Evolutionary conservation across 345 rosid genomes (phyloP), one percentile per base, ranked within the genome.

Genomic region (Ailanthus altissimus): DNA sequence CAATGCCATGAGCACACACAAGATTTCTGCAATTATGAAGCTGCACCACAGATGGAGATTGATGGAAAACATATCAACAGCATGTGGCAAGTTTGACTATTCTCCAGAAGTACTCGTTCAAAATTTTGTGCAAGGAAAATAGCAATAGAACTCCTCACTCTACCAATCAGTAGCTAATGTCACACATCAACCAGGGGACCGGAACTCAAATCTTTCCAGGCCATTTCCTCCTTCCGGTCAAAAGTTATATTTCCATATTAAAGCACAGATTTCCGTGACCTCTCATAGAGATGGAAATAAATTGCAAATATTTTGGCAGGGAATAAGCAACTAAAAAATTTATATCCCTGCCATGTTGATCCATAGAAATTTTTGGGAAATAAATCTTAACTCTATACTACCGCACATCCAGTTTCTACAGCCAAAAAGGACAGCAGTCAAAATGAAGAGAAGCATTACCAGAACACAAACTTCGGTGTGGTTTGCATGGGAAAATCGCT

Each of bases 401-500:
- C 42, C 57, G 26, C 20, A 47, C 40, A 26, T 32, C 56, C 21
- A 2, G 3, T 49, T 18, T 49, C 73, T 8, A 46, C 38, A 69
- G 12, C 58, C 26, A 49, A 69, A 69, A 26, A 15, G 45, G 40
- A 50, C 8, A 60, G 1, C 21, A 20, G n/a, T n/a, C n/a, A n/a
- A n/a, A n/a, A n/a, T n/a, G 56, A 71, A 12, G 60, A 49, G 67
- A 67, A 73, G 71, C 70, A 72, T 79, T 89, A 95, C 99, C 94
- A 93, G 87, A 81, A 93, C 96, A 81, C 97, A 95, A 75, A 86
- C 89, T 59, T 92, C 89, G 0, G 94, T 88, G 77, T 89, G 88
- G 86, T 95, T 89, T 73, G 88, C 88, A 78, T 82, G 84, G 75
- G 88, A 90, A 85, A 90, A 92, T 73, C 94, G 77, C 70, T 90